Evolutionary conservation across 768 basidiomycete species (phyloP), one percentile per base, ranked within the genome.

Genomic region (Omphalotus guepiniiformis): DNA sequence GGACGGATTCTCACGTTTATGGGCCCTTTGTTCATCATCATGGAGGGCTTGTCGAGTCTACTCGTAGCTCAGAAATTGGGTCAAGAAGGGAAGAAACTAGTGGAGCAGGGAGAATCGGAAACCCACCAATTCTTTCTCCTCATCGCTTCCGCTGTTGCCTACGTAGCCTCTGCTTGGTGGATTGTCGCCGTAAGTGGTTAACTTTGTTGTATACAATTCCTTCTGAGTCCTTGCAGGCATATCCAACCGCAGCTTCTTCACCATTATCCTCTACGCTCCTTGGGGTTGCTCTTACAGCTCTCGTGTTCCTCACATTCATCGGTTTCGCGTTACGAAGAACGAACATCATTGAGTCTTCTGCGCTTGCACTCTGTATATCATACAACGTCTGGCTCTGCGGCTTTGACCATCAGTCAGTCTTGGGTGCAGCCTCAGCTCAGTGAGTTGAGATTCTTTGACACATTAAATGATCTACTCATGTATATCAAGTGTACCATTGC

Each of bases 371-470:
- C 22, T 91, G 94, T 63, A 78, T 96, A 34, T 89, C 91, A 5
- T 93, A 90, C 63, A 91, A 91, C 53, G 78, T 93, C 27, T 93
- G 92, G 92, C 73, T 93, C 27, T 91, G 89, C 58, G 88, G 88
- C 15, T 84, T 87, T 54, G 85, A 88, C 62, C 78, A 81, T 18
- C 37, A 79, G 45, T 81, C 85, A 0, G 82, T 83, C 53, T 81
- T 29, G 22, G 83, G 87, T 58, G 79, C 83, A 8, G 80, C 82
- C 28, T 85, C 84, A 9, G 83, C 85, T 42, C 89, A 90, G 88
- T 91, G 63, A 42, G 84, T 75, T 12, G 7, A 35, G 25, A 37
- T 35, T 38, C 39, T 25, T 9, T 19, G 23, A 3, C 22, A 7
- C 18, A 16, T 48, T 19, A 43, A 15, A 2, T 16, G 25, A 43